A percentile compares a stretch with the other conserved stretches of the same genome.
Evolutionary conservation across 1,139 yeast genomes (phyloP).

Genomic region (Fermentozyma sake): DNA sequence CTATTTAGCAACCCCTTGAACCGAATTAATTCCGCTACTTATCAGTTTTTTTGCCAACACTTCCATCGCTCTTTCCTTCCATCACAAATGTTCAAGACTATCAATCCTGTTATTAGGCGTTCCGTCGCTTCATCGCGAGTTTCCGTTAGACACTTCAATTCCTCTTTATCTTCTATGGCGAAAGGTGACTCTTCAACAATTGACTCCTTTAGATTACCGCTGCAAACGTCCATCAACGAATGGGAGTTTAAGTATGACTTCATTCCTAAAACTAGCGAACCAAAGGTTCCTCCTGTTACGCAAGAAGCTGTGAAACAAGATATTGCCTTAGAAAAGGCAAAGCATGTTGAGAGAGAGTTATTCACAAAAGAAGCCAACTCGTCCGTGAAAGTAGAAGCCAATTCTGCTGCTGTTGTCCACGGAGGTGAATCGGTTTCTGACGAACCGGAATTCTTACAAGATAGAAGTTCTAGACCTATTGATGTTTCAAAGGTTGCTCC

Average conservation of each 20-base stretch:
- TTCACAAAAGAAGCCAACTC: constrained; percentile 31
- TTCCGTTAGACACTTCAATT: too few species aligned
- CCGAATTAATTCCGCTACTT: too few species aligned
- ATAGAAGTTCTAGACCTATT: constrained; percentile 19
- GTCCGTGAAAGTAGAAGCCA: constrained; percentile 45
- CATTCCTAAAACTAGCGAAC: constrained; percentile 39
- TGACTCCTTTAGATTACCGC: constrained; percentile 42
- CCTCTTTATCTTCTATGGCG: too few species aligned
- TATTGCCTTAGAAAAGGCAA: constrained; percentile 39
- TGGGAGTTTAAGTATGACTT: constrained; percentile 52
- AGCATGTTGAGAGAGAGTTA: constrained; percentile 40
- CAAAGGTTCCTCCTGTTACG: constrained; percentile 51
- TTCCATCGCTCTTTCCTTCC: too few species aligned
- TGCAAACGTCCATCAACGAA: constrained; percentile 46
- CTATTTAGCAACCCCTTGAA: too few species aligned
- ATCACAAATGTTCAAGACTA: too few species aligned
- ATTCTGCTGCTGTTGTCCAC: constrained; percentile 37
- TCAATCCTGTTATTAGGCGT: too few species aligned
- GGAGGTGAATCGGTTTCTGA: constrained; percentile 40
- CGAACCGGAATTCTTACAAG: constrained; percentile 40
- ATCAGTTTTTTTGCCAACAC: too few species aligned
- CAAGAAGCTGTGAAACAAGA: constrained; percentile 49
- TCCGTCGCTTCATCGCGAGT: too few species aligned
- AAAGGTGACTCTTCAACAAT: constrained; percentile 45
- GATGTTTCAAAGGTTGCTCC: constrained; percentile 9